Evolutionary conservation across 208 protist genomes (phyloP).

Genomic region (Blastocrithidia nonstop): DNA sequence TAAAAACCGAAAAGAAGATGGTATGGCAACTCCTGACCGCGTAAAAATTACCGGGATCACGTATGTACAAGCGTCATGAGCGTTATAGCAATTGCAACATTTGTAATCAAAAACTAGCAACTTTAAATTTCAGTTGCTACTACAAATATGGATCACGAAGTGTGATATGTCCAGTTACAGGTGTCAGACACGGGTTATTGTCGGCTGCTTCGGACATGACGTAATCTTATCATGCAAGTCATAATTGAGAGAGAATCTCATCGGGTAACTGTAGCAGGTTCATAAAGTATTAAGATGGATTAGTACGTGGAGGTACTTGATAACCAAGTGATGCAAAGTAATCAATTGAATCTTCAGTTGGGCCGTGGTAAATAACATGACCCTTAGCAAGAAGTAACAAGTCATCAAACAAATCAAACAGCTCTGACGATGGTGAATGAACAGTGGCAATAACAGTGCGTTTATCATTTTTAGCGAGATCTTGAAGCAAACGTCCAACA

Average conservation of each 20-base stretch:
- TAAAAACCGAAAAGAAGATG: conserved; percentile 56
- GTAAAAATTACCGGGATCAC: conserved; percentile 45
- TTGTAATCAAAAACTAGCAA: conserved; percentile 32
- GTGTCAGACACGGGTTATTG: conserved; percentile 33
- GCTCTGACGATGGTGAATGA: conserved; percentile 70
- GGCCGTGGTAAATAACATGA: conserved; percentile 68
- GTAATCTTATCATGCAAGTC: conserved; percentile 58
- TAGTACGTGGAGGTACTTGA: conserved; percentile 33
- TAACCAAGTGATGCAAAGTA: conserved; percentile 31
- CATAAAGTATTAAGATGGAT: conserved; percentile 79
- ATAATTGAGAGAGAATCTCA: conserved; percentile 42
- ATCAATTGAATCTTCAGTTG: conserved; percentile 25
- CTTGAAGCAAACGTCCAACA: conserved; percentile 57
- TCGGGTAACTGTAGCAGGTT: conserved; percentile 66
- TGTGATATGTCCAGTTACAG: conserved; percentile 33
- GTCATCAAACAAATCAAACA: conserved; percentile 77
- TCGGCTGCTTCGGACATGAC: conserved; percentile 30
- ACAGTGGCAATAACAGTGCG: conserved; percentile 77
- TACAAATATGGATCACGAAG: conserved; percentile 34
- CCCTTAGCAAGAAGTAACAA: conserved; percentile 65
- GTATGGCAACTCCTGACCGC: conserved; percentile 40
- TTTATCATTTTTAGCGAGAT: conserved; percentile 62
- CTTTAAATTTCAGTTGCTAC: conserved; percentile 40
- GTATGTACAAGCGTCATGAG: conserved; percentile 57
- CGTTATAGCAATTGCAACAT: conserved; percentile 41